Conservation (phyloP, 2,329 filamentous ascomycete genomes). For the Colletotrichum siamense region DNA sequence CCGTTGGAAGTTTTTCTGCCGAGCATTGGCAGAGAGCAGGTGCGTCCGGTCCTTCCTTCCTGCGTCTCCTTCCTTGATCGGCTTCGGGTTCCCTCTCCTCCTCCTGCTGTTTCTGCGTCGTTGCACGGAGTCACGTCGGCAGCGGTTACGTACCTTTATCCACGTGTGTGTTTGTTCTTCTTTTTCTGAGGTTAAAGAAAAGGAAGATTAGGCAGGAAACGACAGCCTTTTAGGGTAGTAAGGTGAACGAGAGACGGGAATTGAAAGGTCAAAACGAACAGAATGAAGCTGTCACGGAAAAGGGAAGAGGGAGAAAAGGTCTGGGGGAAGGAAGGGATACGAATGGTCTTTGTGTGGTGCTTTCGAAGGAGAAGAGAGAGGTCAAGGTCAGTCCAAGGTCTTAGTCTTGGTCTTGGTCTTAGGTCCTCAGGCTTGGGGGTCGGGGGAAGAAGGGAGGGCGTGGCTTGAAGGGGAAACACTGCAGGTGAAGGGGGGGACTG, state of each 20-base stretch:
- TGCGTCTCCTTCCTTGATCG: not conserved
- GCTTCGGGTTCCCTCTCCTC: not conserved
- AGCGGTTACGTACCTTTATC: constrained; percentile 12
- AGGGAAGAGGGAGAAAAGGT: constrained; percentile 12
- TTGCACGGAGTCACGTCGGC: not conserved
- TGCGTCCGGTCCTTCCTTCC: not conserved
- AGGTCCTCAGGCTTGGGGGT: not conserved
- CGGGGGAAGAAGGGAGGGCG: not conserved
- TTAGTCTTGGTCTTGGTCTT: not conserved
- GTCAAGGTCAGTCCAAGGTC: not conserved
- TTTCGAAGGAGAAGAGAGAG: not conserved
- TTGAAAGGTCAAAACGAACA: constrained; percentile 30
- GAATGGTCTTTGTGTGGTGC: constrained; percentile 17
- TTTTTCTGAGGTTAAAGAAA: constrained; percentile 18
- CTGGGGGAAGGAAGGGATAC: constrained; percentile 11
- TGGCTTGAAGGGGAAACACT: constrained; percentile 22
- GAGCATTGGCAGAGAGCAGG: constrained; percentile 4
- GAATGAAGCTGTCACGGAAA: constrained; percentile 22
- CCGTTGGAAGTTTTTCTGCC: constrained; percentile 11
- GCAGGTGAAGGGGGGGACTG: constrained; percentile 4
- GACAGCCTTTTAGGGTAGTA: not conserved
- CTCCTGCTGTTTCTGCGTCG: not conserved
- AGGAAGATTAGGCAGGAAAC: constrained; percentile 28
- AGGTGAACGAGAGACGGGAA: constrained; percentile 42
- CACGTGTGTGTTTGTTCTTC: constrained; percentile 8